Conservation (phyloP, 495 filamentous ascomycete genomes). For the Hypomontagnella monticulosa region DNA sequence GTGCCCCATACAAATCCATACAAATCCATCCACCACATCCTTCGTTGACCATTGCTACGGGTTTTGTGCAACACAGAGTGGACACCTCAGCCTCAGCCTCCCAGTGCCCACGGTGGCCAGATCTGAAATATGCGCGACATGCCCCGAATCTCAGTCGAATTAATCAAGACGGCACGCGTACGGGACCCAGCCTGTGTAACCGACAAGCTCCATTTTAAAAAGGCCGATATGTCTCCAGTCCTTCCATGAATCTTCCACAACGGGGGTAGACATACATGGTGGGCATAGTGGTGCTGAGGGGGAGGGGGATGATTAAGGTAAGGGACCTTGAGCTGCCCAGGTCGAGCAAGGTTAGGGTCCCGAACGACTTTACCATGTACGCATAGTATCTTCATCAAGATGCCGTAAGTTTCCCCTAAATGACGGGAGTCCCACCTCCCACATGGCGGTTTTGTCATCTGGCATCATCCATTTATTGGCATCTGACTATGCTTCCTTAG, state of each 20-base stretch:
- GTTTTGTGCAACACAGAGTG: conserved; percentile 46
- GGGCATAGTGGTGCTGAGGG: neutral
- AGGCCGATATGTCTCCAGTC: conserved; percentile 37
- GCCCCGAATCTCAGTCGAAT: conserved; percentile 41
- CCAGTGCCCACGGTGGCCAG: conserved; percentile 47
- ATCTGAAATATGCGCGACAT: conserved; percentile 44
- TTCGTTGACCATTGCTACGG: conserved; percentile 41
- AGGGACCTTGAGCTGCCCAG: neutral
- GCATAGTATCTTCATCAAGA: conserved; percentile 24
- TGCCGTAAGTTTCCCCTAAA: conserved; percentile 27
- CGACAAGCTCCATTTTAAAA: conserved; percentile 42
- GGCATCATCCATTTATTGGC: conserved; percentile 16
- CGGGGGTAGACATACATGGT: conserved; percentile 30
- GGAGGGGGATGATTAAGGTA: conserved; percentile 6
- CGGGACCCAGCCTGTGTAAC: conserved; percentile 48
- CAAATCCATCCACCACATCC: conserved; percentile 37
- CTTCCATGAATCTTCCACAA: conserved; percentile 45
- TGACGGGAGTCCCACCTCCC: conserved; percentile 40
- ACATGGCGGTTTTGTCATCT: conserved; percentile 37
- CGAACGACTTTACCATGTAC: conserved; percentile 11
- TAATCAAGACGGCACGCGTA: conserved; percentile 43
- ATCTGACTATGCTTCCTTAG: neutral
- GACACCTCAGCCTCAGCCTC: conserved; percentile 47
- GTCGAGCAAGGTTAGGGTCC: conserved; percentile 13
- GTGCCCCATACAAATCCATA: conserved; percentile 32